Conservation (phyloP, 805 yeast species). For the Ogataea methanolica region DNA sequence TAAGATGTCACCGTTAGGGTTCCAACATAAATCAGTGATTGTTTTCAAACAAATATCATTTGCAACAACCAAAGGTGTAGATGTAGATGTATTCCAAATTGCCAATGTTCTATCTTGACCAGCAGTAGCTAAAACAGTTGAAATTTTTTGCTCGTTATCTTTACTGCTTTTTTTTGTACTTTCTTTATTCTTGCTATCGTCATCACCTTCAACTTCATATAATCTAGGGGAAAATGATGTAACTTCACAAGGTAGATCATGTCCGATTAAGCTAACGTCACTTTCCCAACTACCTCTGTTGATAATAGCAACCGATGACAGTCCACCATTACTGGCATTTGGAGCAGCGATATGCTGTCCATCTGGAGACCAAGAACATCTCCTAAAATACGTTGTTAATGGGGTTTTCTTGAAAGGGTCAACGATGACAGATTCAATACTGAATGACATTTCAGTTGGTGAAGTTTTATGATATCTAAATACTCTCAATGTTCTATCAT, state of each 20-base stretch:
- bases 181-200: not conserved
- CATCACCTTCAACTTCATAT: slow-evolving; percentile 33
- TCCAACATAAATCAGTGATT: slow-evolving; percentile 88
- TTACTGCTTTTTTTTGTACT: slow-evolving; percentile 11
- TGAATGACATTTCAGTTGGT: slow-evolving; percentile 68
- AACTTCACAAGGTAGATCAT: slow-evolving; percentile 82
- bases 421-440: slow-evolving; percentile 75
- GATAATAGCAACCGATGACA: slow-evolving; percentile 66
- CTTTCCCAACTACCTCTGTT: slow-evolving; percentile 79
- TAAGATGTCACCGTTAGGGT: slow-evolving; percentile 71
- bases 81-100: slow-evolving; percentile 76
- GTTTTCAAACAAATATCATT: slow-evolving; percentile 71
- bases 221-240: slow-evolving; percentile 69
- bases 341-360: slow-evolving; percentile 86
- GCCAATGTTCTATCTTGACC: slow-evolving; percentile 91
- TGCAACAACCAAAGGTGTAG: slow-evolving; percentile 77
- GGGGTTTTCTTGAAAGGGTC: slow-evolving; percentile 90
- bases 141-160: slow-evolving; percentile 24
- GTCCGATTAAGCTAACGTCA: slow-evolving; percentile 72
- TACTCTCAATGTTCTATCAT: slow-evolving; percentile 86
- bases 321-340: slow-evolving; percentile 81
- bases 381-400: slow-evolving; percentile 80
- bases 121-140: slow-evolving; percentile 87
- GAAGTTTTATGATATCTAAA: slow-evolving; percentile 77
- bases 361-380: slow-evolving; percentile 89